Conservation (phyloP, 306 rosid genomes). For the Malus domestica region ASM211411v1 NC_041803.1:8128501-8129000, state of each 20-base stretch:
- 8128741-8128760: neutral
- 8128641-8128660: conserved; percentile 72
- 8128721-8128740: conserved; percentile 22
- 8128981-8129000: conserved; percentile 80
- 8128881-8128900: conserved; percentile 49
- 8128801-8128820: neutral
- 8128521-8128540: conserved; percentile 83
- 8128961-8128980: conserved; percentile 90
- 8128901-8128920: conserved; percentile 53
- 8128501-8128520: conserved; percentile 80
- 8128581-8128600: conserved; percentile 62
- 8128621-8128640: conserved; percentile 50
- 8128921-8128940: conserved; percentile 52
- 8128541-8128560: conserved; percentile 95
- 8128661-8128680: conserved; percentile 69
- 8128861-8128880: conserved; percentile 31
- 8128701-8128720: conserved; percentile 55
- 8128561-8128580: conserved; percentile 84
- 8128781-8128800: neutral
- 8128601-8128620: conserved; percentile 52
- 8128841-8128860: conserved; percentile 3
- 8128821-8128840: conserved; percentile 1
- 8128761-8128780: neutral
- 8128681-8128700: conserved; percentile 44
- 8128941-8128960: conserved; percentile 77